phyloP scores from a whole-genome alignment of 2,329 filamentous ascomycete genomes.

The Talaromyces sp. region DNA sequence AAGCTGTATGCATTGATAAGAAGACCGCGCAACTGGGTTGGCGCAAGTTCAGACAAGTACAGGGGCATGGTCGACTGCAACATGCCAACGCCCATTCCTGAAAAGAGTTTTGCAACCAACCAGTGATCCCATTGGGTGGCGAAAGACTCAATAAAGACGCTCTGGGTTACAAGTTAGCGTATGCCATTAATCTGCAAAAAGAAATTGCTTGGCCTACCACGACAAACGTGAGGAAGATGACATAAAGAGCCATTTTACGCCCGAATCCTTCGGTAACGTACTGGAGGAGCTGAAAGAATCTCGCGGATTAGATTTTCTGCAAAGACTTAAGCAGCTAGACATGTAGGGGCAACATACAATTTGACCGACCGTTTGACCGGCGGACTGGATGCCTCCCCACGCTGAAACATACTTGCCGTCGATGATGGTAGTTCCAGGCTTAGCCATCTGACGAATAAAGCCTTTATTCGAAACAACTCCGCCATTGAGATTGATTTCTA shows the following conservation, averaged over 20 bases:
- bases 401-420: neutral
- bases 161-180: neutral
- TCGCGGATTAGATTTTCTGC: neutral
- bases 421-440: neutral
- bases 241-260: neutral
- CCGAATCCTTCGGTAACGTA: neutral
- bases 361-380: neutral
- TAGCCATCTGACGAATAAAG: neutral
- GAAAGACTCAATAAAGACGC: neutral
- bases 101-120: neutral
- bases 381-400: neutral
- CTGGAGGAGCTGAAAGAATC: neutral
- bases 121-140: neutral
- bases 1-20: neutral
- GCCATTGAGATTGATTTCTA: neutral
- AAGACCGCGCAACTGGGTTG: neutral
- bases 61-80: neutral
- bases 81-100: neutral
- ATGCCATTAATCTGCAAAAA: no score
- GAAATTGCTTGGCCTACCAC: neutral
- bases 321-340: no score
- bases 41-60: neutral
- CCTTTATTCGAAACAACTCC: neutral
- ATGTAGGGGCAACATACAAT: neutral
- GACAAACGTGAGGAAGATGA: neutral